phyloP scores from a whole-genome alignment of 2,329 filamentous ascomycete species.

The Clonostachys sp. region DNA sequence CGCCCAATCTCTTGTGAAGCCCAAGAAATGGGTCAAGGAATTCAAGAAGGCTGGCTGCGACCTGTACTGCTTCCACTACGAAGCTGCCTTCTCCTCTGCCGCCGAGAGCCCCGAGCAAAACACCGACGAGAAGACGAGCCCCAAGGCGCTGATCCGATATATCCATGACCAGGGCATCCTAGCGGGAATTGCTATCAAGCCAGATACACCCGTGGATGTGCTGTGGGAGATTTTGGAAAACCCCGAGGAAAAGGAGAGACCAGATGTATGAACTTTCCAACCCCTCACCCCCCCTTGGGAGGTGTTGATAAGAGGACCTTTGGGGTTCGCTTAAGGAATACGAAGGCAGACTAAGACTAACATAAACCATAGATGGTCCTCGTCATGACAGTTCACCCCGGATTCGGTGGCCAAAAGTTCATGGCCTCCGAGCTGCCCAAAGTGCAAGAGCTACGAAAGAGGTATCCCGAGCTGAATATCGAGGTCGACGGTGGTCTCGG shows the following conservation, averaged over 20 bases:
- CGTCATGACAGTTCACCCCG: conserved; percentile 96
- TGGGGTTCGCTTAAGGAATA: no score
- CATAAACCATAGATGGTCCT: conserved; percentile 77
- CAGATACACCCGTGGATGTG: conserved; percentile 84
- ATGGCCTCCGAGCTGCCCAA: conserved; percentile 96
- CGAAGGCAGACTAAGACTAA: no score
- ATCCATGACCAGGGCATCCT: conserved; percentile 87
- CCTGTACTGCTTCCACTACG: conserved; percentile 99
- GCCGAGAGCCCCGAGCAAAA: conserved; percentile 72
- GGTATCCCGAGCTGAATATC: conserved; percentile 91
- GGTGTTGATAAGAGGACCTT: no score
- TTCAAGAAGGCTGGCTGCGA: conserved; percentile 94
- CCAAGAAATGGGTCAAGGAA: conserved; percentile 96
- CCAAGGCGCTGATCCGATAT: conserved; percentile 80
- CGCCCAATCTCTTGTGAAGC: conserved; percentile 43
- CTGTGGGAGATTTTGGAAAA: conserved; percentile 85
- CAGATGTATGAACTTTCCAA: conserved; percentile 60
- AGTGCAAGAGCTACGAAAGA: conserved; percentile 74
- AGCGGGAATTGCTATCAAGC: conserved; percentile 94
- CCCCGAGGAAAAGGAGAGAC: conserved; percentile 66
- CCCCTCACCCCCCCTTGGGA: neutral
- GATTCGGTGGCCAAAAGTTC: conserved; percentile 97
- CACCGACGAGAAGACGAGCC: conserved; percentile 70
- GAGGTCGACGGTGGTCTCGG: conserved; percentile 94
- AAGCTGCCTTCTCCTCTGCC: conserved; percentile 85